Evolutionary conservation across 441 rosid species (phyloP).

Genomic region (Melianthus villosus): DNA sequence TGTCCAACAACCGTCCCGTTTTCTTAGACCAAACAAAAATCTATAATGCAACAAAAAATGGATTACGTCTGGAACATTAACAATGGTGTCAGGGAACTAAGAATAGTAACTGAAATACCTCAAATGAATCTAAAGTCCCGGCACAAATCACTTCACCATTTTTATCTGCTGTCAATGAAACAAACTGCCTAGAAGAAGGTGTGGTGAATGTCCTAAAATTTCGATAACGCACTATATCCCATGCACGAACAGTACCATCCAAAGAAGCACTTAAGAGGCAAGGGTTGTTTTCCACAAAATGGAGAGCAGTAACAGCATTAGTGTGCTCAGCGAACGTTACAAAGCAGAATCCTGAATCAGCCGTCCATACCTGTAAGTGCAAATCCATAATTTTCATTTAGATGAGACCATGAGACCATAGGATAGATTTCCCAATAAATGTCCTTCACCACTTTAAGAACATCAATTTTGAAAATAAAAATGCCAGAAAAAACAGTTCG

Average conservation of each 20-base stretch:
- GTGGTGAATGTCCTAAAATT: constrained; percentile 90
- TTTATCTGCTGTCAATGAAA: constrained; percentile 80
- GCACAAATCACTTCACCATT: constrained; percentile 96
- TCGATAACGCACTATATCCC: constrained; percentile 85
- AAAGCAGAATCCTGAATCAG: constrained; percentile 82
- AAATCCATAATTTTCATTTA: too few species aligned
- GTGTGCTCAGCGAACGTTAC: constrained; percentile 91
- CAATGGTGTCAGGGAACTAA: constrained; percentile 4
- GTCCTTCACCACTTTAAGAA: too few species aligned
- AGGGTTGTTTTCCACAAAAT: constrained; percentile 83
- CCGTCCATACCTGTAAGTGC: constrained; percentile 77
- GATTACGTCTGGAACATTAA: constrained; percentile 3
- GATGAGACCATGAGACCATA: too few species aligned
- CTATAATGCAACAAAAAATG: constrained; percentile 19
- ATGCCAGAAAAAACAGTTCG: too few species aligned
- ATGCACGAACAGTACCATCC: constrained; percentile 96
- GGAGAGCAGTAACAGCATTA: constrained; percentile 87
- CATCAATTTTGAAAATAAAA: too few species aligned
- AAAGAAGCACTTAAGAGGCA: constrained; percentile 84
- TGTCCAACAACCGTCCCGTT: constrained; percentile 81
- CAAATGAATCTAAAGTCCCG: constrained; percentile 88
- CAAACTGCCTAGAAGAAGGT: constrained; percentile 87
- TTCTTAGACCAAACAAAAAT: constrained; percentile 98
- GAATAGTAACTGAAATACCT: constrained; percentile 28
- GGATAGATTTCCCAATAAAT: too few species aligned